These are phyloP conservation scores for Ascochyta fabae DNA, from an alignment of 2,329 filamentous ascomycete genomes.

Conservation along the genomic window DNA sequence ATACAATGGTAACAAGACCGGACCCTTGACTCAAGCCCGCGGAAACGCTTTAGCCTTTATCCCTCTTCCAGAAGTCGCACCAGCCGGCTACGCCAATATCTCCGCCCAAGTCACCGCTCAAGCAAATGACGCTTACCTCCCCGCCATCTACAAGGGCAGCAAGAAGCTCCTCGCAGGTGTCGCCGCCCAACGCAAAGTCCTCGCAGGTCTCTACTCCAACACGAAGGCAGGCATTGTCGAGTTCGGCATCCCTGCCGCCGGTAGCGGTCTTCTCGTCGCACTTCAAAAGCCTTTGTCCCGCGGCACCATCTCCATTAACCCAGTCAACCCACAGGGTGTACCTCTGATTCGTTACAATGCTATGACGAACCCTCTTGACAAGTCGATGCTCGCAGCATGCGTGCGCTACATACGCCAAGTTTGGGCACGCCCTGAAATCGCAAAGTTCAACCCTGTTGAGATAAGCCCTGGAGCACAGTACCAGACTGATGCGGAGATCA, in stretches of 20 bases:
- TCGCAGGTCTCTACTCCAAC: slow-evolving; percentile 29
- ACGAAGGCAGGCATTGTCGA: slow-evolving; percentile 36
- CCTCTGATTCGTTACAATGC: slow-evolving; percentile 39
- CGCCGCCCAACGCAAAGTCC: slow-evolving; percentile 37
- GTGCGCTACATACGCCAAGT: slow-evolving; percentile 45
- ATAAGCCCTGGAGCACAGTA: slow-evolving; percentile 36
- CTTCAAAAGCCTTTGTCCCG: slow-evolving; percentile 51
- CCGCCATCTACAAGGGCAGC: slow-evolving; percentile 32
- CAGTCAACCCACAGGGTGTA: slow-evolving; percentile 35
- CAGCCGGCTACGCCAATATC: slow-evolving; percentile 24
- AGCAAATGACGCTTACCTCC: slow-evolving; percentile 27
- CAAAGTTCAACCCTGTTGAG: slow-evolving; percentile 30
- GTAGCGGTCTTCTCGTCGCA: slow-evolving; percentile 29
- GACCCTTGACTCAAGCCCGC: slow-evolving; percentile 35
- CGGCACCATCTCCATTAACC: slow-evolving; percentile 41
- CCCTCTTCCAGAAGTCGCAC: slow-evolving; percentile 33
- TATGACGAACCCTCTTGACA: slow-evolving; percentile 40
- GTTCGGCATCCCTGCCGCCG: slow-evolving; percentile 45
- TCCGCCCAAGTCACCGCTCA: slow-evolving; percentile 20
- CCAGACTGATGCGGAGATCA: slow-evolving; percentile 35
- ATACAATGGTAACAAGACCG: slow-evolving; percentile 34
- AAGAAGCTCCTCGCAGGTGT: slow-evolving; percentile 34
- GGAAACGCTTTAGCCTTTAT: slow-evolving; percentile 37
- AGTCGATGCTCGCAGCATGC: slow-evolving; percentile 41
- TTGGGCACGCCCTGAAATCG: slow-evolving; percentile 37